Base-by-base conservation (phyloP, 768 basidiomycete species). In the Mycena capillaripes region DNA sequence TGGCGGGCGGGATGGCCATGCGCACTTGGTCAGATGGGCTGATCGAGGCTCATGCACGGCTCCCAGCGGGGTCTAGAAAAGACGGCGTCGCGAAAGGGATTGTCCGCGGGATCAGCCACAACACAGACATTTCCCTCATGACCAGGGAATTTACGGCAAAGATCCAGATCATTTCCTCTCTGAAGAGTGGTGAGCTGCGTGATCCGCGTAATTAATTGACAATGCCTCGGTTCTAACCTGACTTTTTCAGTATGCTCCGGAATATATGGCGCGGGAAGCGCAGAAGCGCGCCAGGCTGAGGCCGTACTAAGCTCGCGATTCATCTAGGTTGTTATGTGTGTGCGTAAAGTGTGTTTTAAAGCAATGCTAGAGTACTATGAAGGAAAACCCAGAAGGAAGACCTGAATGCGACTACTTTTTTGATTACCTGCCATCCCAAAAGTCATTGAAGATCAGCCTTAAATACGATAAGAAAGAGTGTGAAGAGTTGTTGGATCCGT, bases 1-100 rank as follows among this genome's bases (percentile, higher is more conserved):
- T 89, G 87, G 85, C 88, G 4, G 86, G 87, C 8, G 88, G 82
- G 32, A 88, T 89, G 87, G 85, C 88, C 46, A 87, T 89, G 84
- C 83, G 86, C 40, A 89, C 87, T 12, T 89, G 88, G 89, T 84
- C 84, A 6, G 88, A 90, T 61, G 76, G 80, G 1, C 80, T 90
- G n/a, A 80, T 84, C 10, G 84, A 85, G 36, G 86, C 84, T 12
- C 83, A 87, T 70, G 78, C 72, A n/a, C 81, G 78, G 71, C 81
- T 79, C 56, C 71, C 75, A 46, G 66, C 76, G 52, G 81, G 76
- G 40, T 76, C 75, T 23, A 82, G 81, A 71, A 88, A 84, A 77
- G 85, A 85, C 38, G 76, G 76, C 42, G 81, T 88, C 61, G 87
- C 85, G 29, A 85, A 82, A 57, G 88, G 89, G 16, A 87, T 89